These are phyloP conservation scores for Eucalyptus pauciflora DNA, from an alignment of 345 rosid species.

Conservation along the genomic window DNA sequence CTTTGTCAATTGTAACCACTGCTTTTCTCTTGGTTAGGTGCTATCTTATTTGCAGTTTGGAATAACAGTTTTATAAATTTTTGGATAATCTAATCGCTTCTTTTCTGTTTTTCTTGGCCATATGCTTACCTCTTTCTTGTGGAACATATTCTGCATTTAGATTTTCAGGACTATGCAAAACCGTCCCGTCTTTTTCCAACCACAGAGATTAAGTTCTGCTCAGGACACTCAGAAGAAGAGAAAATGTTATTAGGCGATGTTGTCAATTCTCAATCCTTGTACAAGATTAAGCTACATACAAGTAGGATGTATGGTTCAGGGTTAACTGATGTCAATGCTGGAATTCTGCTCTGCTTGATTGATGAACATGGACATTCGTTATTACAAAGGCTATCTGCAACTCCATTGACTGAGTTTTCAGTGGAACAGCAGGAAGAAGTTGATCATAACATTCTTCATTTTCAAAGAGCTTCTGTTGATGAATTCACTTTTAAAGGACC, in stretches of 20 bases:
- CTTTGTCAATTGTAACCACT: background rate
- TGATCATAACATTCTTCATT: conserved; percentile 24
- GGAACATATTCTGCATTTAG: conserved; percentile 5
- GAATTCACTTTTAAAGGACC: conserved; percentile 64
- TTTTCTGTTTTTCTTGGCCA: background rate
- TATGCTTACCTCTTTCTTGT: background rate
- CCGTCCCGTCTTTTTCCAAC: conserved; percentile 54
- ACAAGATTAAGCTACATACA: conserved; percentile 52
- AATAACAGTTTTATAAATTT: background rate
- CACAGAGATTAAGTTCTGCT: conserved; percentile 32
- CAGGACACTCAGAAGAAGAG: conserved; percentile 6
- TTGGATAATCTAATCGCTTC: background rate
- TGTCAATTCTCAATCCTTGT: conserved; percentile 26
- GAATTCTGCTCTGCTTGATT: conserved; percentile 58
- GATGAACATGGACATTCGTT: conserved; percentile 55
- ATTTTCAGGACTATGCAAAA: conserved; percentile 67
- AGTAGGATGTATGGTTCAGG: conserved; percentile 62
- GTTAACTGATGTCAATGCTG: conserved; percentile 47
- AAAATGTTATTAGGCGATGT: background rate
- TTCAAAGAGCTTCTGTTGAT: conserved; percentile 72
- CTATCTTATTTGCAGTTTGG: background rate
- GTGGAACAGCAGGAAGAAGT: conserved; percentile 1
- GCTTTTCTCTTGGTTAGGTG: background rate
- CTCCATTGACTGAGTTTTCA: conserved; percentile 12
- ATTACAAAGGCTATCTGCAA: conserved; percentile 55